Conservation (phyloP, 1,284 basidiomycete genomes). For the Macrocybe sp. region DNA sequence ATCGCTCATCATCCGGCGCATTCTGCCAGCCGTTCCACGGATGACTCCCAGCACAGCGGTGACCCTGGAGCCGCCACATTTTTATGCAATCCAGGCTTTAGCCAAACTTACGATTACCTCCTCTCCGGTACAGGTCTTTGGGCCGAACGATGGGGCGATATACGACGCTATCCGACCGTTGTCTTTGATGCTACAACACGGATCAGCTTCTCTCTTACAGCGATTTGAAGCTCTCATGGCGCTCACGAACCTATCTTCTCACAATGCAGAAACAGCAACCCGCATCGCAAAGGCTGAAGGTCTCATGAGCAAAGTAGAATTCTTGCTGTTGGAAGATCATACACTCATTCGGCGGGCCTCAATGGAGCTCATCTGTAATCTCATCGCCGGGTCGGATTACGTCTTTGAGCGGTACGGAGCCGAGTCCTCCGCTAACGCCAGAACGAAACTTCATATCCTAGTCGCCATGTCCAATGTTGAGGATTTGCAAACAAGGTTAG, state of each 20-base stretch:
- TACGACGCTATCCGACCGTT: slow-evolving; percentile 80
- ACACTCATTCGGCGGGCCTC: slow-evolving; percentile 80
- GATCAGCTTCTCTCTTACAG: slow-evolving; percentile 71
- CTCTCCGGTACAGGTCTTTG: slow-evolving; percentile 86
- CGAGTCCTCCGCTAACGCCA: slow-evolving; percentile 31
- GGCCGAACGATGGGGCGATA: slow-evolving; percentile 71
- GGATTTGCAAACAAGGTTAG: slow-evolving; percentile 77
- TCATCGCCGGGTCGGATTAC: slow-evolving; percentile 72
- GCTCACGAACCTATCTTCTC: slow-evolving; percentile 90
- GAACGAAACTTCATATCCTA: slow-evolving; percentile 76
- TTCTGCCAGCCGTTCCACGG: slow-evolving; percentile 23
- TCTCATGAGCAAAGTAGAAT: slow-evolving; percentile 67
- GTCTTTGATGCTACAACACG: slow-evolving; percentile 63
- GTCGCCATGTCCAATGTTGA: slow-evolving; percentile 81
- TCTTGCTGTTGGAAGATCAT: slow-evolving; percentile 84
- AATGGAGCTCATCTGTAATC: slow-evolving; percentile 92
- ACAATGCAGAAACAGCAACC: slow-evolving; percentile 58
- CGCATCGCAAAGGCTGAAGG: slow-evolving; percentile 60
- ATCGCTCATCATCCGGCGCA: slow-evolving; percentile 53
- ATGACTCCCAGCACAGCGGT: slow-evolving; percentile 17
- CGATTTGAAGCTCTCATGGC: slow-evolving; percentile 94
- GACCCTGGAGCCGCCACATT: slow-evolving; percentile 40
- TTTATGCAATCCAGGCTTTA: slow-evolving; percentile 81
- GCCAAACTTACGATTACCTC: slow-evolving; percentile 92
- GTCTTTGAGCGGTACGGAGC: slow-evolving; percentile 69